A percentile compares a stretch with the other conserved stretches of the same genome.
phyloP scores from a whole-genome alignment of 1,139 yeast species.

The Pichia sp. region DNA sequence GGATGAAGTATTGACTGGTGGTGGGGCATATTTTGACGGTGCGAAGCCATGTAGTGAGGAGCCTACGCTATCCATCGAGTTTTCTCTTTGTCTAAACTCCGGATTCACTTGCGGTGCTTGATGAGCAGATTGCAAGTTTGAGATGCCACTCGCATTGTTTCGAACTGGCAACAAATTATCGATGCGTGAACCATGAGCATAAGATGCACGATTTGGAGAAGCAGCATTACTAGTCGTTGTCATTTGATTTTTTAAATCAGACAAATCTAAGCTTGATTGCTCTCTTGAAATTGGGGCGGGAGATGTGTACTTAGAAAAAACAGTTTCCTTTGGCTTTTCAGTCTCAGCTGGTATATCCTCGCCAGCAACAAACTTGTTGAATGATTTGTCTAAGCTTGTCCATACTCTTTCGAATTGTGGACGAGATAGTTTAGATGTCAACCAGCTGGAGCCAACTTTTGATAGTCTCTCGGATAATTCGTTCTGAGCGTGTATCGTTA shows the following conservation, averaged over 20 bases:
- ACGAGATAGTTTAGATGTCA: constrained; percentile 33
- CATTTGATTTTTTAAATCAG: constrained; percentile 5
- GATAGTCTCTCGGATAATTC: constrained; percentile 37
- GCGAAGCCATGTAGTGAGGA: background rate
- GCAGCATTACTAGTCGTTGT: background rate
- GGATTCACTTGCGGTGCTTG: background rate
- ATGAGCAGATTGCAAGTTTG: background rate
- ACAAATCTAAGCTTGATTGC: constrained; percentile 40
- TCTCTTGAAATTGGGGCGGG: constrained; percentile 48
- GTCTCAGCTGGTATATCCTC: constrained; percentile 39
- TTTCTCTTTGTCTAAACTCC: constrained; percentile 1
- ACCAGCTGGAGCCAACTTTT: constrained; percentile 32
- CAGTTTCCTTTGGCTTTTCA: constrained; percentile 37
- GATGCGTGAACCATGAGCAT: background rate
- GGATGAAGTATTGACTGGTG: background rate
- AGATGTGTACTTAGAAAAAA: constrained; percentile 60
- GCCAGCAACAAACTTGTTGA: constrained; percentile 84
- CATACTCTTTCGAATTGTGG: constrained; percentile 81
- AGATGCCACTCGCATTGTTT: background rate
- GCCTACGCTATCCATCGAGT: background rate
- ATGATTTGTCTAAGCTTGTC: constrained; percentile 78
- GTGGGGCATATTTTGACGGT: constrained; percentile 1
- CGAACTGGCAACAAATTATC: background rate
- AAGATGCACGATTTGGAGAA: background rate
- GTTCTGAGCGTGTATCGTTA: constrained; percentile 32